Conservation (phyloP, 192 early-diverging fungal species). For the Backusella morwellensis region DNA sequence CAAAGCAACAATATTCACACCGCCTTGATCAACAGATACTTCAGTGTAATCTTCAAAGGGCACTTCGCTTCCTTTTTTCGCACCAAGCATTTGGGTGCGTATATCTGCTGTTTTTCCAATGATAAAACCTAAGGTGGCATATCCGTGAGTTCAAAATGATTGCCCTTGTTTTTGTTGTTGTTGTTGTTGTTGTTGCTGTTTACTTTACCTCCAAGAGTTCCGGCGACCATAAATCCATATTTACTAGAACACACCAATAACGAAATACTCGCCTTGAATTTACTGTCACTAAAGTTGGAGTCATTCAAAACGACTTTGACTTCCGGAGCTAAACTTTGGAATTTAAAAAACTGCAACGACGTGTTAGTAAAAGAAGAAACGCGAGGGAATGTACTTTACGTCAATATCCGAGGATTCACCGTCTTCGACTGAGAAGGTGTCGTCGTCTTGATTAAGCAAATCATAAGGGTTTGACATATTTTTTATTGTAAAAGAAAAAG, state of each 20-base stretch:
- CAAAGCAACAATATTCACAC: background rate
- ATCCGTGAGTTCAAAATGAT: too few relatives aligned
- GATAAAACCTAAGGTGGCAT: background rate
- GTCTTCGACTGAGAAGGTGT: background rate
- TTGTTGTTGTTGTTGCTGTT: too few relatives aligned
- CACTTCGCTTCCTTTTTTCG: background rate
- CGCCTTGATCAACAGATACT: background rate
- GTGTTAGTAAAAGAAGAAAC: background rate
- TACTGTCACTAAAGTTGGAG: background rate
- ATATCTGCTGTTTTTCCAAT: background rate
- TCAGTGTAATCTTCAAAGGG: background rate
- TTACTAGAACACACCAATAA: background rate
- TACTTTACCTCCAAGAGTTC: background rate
- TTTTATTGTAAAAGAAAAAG: background rate
- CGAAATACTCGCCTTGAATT: background rate
- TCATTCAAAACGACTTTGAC: background rate
- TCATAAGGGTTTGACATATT: background rate
- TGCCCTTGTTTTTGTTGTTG: too few relatives aligned
- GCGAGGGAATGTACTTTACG: background rate
- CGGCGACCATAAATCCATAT: background rate
- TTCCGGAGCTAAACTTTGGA: background rate
- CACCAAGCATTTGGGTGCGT: background rate
- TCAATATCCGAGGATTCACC: background rate
- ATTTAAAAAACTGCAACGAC: background rate
- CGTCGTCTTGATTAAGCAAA: background rate